A percentile compares a stretch with the other conserved stretches of the same genome.
Evolutionary conservation across 164 flowering plant genomes (phyloP).

Genomic region (Macadamia integrifolia): DNA sequence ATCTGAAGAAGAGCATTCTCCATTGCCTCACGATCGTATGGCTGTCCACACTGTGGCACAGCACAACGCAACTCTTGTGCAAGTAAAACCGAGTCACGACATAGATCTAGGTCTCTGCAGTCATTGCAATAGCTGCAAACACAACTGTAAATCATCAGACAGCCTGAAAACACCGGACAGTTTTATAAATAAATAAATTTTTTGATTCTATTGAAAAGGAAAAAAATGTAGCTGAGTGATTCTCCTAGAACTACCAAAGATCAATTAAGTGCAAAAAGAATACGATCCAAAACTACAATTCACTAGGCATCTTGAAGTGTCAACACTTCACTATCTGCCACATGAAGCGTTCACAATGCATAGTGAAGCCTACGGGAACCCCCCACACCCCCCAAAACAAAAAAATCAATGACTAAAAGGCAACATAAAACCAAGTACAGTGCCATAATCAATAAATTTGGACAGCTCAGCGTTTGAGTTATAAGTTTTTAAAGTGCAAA

Average conservation of each 20-base stretch:
- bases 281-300: not conserved
- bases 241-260: too few species aligned
- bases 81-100: conserved; percentile 64
- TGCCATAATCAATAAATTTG: too few species aligned
- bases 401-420: too few species aligned
- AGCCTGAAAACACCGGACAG: not conserved
- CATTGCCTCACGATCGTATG: conserved; percentile 78
- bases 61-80: conserved; percentile 82
- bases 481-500: too few species aligned
- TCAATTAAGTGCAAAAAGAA: not conserved
- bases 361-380: too few species aligned
- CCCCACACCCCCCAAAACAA: too few species aligned
- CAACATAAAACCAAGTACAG: too few species aligned
- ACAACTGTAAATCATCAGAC: not conserved
- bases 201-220: not conserved
- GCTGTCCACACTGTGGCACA: conserved; percentile 94
- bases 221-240: too few species aligned
- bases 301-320: too few species aligned
- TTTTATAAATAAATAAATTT: not conserved
- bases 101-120: conserved; percentile 85
- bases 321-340: too few species aligned
- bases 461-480: too few species aligned
- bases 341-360: too few species aligned
- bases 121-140: conserved; percentile 81
- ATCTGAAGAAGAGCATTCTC: conserved; percentile 91